These are phyloP conservation scores for Berberis thunbergii DNA, from an alignment of 164 flowering plant genomes.

Conservation along the genomic window DNA sequence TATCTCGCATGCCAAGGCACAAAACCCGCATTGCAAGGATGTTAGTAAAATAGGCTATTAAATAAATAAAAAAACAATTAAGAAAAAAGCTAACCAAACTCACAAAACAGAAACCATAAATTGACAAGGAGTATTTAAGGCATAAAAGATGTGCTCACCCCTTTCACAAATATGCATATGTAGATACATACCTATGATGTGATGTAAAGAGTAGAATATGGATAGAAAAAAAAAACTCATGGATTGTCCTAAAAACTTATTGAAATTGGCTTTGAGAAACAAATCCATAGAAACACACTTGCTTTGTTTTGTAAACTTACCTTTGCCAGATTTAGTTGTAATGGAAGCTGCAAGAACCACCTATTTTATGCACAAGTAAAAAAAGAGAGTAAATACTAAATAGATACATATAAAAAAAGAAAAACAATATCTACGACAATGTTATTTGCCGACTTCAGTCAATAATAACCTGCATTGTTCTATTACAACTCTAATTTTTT, in stretches of 20 bases:
- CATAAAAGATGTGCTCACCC: neutral
- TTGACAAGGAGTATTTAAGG: too few species aligned
- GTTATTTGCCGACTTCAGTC: too few species aligned
- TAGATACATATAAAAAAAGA: too few species aligned
- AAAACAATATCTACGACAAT: too few species aligned
- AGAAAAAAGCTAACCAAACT: too few species aligned
- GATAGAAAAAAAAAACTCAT: neutral
- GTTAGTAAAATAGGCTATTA: too few species aligned
- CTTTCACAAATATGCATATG: neutral
- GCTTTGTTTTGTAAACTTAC: slow-evolving; percentile 15
- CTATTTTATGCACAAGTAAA: slow-evolving; percentile 9
- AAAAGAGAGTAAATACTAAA: neutral
- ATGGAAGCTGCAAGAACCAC: slow-evolving; percentile 52
- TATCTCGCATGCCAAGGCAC: too few species aligned
- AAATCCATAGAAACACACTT: neutral
- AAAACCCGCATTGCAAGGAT: too few species aligned
- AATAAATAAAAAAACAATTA: too few species aligned
- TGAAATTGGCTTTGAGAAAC: neutral
- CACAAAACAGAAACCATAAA: too few species aligned
- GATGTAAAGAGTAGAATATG: neutral
- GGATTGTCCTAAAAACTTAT: neutral
- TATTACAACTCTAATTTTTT: too few species aligned
- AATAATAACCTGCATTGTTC: too few species aligned
- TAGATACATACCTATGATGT: neutral
- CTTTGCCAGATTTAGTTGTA: slow-evolving; percentile 41